Evolutionary conservation across 2,329 filamentous ascomycete species (phyloP).

Genomic region (Hypocrella siamensis): DNA sequence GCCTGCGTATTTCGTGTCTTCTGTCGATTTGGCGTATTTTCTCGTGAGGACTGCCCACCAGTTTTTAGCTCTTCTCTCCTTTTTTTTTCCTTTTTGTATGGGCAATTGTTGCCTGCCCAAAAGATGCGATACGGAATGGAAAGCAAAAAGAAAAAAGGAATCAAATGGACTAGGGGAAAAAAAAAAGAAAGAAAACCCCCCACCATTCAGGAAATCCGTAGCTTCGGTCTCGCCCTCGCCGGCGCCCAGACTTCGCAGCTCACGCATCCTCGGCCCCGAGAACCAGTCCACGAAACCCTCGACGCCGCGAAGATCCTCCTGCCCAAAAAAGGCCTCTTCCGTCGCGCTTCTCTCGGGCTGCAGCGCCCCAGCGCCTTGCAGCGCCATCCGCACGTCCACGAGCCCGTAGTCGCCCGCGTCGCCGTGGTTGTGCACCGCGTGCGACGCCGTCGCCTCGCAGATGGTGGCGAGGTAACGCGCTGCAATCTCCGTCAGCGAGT

Average conservation of each 20-base stretch:
- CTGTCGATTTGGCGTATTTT: constrained; percentile 79
- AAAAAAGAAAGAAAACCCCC: constrained; percentile 9
- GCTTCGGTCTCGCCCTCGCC: constrained; percentile 49
- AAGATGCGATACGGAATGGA: too few species aligned
- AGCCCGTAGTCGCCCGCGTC: constrained; percentile 33
- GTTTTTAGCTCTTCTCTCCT: not conserved
- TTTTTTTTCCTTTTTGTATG: not conserved
- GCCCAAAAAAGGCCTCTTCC: constrained; percentile 52
- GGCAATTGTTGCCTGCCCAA: too few species aligned
- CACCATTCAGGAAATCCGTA: constrained; percentile 56
- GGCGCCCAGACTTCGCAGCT: constrained; percentile 68
- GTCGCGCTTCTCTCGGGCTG: constrained; percentile 48
- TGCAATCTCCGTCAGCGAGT: constrained; percentile 76
- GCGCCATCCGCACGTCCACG: constrained; percentile 70
- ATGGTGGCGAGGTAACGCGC: constrained; percentile 66
- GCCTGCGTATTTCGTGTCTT: constrained; percentile 72
- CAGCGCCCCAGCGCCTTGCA: constrained; percentile 67
- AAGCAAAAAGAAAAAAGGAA: too few species aligned
- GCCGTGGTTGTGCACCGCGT: constrained; percentile 54
- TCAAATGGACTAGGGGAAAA: not conserved
- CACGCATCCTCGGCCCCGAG: constrained; percentile 53
- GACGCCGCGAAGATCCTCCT: constrained; percentile 67
- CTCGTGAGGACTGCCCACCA: constrained; percentile 79
- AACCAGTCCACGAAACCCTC: constrained; percentile 72
- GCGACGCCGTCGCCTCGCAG: constrained; percentile 53